These are phyloP conservation scores for Lyophyllum shimeji DNA, from an alignment of 768 basidiomycete species.

Conservation along the genomic window DNA sequence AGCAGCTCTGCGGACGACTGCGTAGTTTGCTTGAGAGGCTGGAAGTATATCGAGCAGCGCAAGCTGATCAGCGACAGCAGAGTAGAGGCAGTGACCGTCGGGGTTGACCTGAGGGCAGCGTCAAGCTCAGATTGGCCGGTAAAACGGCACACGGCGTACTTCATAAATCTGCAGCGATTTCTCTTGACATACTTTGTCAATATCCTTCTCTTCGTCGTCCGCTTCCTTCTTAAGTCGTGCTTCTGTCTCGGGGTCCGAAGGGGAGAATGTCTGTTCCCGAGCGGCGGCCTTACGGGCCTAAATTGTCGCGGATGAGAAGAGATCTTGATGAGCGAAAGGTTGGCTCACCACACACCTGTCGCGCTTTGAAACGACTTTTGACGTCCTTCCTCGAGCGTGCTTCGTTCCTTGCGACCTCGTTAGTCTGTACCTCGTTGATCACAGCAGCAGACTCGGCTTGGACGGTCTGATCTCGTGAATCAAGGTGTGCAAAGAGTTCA, in stretches of 20 bases:
- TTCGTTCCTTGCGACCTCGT: slow-evolving; percentile 30
- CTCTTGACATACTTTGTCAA: slow-evolving; percentile 63
- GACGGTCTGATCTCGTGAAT: slow-evolving; percentile 53
- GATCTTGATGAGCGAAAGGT: background rate
- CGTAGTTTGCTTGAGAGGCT: slow-evolving; percentile 56
- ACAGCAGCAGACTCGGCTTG: slow-evolving; percentile 49
- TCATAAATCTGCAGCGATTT: slow-evolving; percentile 66
- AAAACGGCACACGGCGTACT: slow-evolving; percentile 33
- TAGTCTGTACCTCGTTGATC: slow-evolving; percentile 46
- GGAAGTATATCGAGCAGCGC: slow-evolving; percentile 67
- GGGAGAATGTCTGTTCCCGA: slow-evolving; percentile 50
- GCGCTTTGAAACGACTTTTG: slow-evolving; percentile 65
- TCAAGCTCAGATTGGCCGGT: background rate
- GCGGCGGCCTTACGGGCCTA: slow-evolving; percentile 75
- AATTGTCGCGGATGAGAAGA: background rate
- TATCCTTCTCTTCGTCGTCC: slow-evolving; percentile 64
- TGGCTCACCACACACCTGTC: slow-evolving; percentile 49
- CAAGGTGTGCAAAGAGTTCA: slow-evolving; percentile 76
- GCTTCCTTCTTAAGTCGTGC: slow-evolving; percentile 63
- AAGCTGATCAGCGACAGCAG: slow-evolving; percentile 92
- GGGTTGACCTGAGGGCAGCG: slow-evolving; percentile 70
- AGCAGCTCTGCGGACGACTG: slow-evolving; percentile 63
- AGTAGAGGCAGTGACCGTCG: slow-evolving; percentile 96
- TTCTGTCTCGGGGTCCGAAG: slow-evolving; percentile 58
- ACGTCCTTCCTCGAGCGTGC: slow-evolving; percentile 49